These are phyloP conservation scores for Blastocystis sp. DNA, from an alignment of 352 stramenopile genomes.

Conservation along the genomic window DNA sequence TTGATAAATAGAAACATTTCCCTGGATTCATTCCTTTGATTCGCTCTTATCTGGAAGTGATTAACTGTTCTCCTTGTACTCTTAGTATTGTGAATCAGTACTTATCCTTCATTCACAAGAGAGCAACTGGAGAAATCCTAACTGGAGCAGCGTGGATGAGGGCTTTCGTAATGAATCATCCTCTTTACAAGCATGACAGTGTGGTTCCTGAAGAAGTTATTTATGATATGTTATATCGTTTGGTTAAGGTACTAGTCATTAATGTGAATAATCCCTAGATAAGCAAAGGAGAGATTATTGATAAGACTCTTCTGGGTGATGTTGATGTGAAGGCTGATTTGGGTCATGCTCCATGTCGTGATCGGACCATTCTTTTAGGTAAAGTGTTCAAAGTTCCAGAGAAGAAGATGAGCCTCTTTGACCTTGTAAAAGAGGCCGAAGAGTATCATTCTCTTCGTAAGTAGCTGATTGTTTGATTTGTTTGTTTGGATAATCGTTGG, in stretches of 20 bases:
- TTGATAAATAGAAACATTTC: conserved; percentile 66
- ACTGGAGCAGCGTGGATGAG: conserved; percentile 82
- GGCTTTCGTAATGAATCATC: conserved; percentile 77
- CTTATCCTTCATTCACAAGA: conserved; percentile 73
- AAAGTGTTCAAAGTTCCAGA: conserved; percentile 44
- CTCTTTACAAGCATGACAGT: conserved; percentile 81
- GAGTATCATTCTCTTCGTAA: conserved; percentile 8
- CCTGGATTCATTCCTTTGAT: conserved; percentile 81
- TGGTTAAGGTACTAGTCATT: neutral
- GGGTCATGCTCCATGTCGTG: neutral
- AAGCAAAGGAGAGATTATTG: conserved; percentile 20
- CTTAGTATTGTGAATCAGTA: conserved; percentile 67
- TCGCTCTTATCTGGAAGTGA: conserved; percentile 83
- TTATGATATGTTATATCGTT: conserved; percentile 63
- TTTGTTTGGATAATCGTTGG: neutral
- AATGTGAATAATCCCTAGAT: neutral
- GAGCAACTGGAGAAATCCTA: conserved; percentile 78
- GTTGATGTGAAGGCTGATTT: neutral
- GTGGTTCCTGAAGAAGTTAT: conserved; percentile 65
- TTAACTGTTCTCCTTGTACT: conserved; percentile 79
- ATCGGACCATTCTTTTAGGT: conserved; percentile 4
- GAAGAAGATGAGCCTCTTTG: conserved; percentile 20
- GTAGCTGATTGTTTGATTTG: neutral
- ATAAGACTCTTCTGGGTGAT: conserved; percentile 13
- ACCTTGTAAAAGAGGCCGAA: conserved; percentile 10